Conservation (phyloP, 192 early-diverging fungal genomes). For the Geranomyces michiganensis region DNA sequence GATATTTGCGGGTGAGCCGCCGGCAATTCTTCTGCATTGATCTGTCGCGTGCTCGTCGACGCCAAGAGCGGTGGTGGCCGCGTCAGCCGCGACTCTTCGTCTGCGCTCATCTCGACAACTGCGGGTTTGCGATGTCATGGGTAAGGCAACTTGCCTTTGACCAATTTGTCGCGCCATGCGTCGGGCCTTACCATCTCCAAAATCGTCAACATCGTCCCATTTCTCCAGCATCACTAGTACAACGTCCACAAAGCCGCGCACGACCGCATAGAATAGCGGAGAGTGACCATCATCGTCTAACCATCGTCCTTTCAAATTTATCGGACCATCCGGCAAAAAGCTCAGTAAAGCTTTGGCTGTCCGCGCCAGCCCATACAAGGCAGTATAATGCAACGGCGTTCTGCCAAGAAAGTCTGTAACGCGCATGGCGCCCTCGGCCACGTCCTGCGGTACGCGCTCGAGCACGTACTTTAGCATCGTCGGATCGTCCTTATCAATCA, state of each 20-base stretch:
- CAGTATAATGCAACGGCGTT: conserved; percentile 66
- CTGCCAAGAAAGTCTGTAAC: conserved; percentile 60
- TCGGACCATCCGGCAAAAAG: conserved; percentile 42
- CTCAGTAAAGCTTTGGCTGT: conserved; percentile 50
- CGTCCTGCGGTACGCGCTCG: conserved; percentile 30
- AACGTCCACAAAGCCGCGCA: conserved; percentile 39
- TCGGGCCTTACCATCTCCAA: conserved; percentile 21
- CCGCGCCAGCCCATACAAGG: conserved; percentile 52
- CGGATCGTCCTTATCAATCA: conserved; percentile 38
- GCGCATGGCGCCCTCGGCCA: conserved; percentile 34
- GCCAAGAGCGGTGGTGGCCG: conserved; percentile 1
- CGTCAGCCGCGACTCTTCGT: not conserved
- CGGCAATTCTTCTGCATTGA: conserved; percentile 6
- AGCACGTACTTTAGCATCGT: conserved; percentile 45
- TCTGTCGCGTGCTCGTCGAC: not conserved
- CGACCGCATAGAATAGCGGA: conserved; percentile 65
- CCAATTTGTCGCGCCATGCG: not conserved
- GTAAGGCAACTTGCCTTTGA: no score
- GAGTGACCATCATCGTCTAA: conserved; percentile 69
- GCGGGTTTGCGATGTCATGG: no score
- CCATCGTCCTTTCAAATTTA: conserved; percentile 53
- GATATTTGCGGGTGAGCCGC: not conserved
- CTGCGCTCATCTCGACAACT: no score
- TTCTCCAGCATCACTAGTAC: conserved; percentile 10
- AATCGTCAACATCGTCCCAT: conserved; percentile 20